Percentiles rank a stretch among this genome's conserved stretches.
These are phyloP conservation scores for Colletotrichum melonis DNA, from an alignment of 2,329 filamentous ascomycete genomes.

Conservation along the genomic window DNA sequence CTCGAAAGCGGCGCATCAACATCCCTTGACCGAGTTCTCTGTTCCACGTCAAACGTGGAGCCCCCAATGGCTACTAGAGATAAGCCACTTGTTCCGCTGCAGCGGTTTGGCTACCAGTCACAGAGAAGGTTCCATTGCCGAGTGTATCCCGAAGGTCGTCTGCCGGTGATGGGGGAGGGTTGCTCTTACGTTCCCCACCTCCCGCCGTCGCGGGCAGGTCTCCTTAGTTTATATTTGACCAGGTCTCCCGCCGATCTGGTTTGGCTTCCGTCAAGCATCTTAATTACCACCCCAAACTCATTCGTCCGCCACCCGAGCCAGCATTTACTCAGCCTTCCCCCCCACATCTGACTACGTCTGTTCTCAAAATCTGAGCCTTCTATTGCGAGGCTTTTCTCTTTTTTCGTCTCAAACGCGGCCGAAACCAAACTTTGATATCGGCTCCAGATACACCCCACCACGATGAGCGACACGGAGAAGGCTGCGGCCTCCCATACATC, in stretches of 20 bases:
- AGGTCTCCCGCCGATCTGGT: neutral
- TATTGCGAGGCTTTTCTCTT: neutral
- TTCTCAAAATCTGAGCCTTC: too few relatives aligned
- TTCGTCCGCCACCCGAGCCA: neutral
- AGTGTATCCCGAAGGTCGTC: conserved; percentile 7
- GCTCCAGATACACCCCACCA: too few relatives aligned
- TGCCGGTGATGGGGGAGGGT: neutral
- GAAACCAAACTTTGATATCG: neutral
- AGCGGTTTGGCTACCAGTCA: neutral
- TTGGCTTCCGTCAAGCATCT: neutral
- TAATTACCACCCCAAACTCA: neutral
- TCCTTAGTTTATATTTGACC: neutral
- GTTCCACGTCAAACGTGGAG: neutral
- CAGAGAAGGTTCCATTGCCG: neutral
- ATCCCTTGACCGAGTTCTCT: neutral
- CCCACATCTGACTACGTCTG: neutral
- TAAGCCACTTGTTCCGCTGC: neutral
- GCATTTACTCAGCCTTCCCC: neutral
- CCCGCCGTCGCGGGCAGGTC: neutral
- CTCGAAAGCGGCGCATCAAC: neutral
- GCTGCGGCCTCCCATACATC: neutral
- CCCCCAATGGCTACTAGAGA: neutral
- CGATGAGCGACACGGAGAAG: neutral
- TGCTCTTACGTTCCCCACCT: neutral
- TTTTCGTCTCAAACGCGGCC: too few relatives aligned